Evolutionary conservation across 1,139 yeast species (phyloP), one percentile per base, ranked within the genome.

Genomic region (Debaryomycetaceae sp.): DNA sequence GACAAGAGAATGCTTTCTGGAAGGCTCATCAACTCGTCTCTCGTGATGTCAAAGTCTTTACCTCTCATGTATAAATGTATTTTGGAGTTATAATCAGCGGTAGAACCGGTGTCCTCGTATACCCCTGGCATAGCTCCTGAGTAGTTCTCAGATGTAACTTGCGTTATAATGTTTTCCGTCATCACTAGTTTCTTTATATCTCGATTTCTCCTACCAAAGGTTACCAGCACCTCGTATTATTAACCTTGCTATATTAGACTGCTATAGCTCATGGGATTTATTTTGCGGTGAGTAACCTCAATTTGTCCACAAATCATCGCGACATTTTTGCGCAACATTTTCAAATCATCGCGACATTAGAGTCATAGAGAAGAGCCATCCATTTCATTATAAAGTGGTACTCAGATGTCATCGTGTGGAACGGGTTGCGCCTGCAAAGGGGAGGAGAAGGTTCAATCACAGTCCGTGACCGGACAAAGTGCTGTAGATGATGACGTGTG

Each of bases 1-100:
- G 97, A 89, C 45, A 91, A 76, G 49, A 95, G 70, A 31, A 95
- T 83, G 51, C 93, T 83, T 63, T 95, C 98, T 1, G 99, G 98
- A 43, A 93, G 71, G 45, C 91, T 82, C 86, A 90, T 84, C 53
- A 93, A 76, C 61, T 89, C 97, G 54, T 89, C 96, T 51, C 97
- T 75, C 2, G 96, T 83, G 42, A 93, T 83, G 45, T 82, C 78
- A 62, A 84, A 87, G 48, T 67, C 61, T 14, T 62, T 66, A 11
- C 88, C 95, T 42, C 95, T 72, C 45, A 84, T 76, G 58, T 82
- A 81, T 65, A 85, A 75, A 53, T 75, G 78, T 49, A 88, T 85
- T 52, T 79, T 77, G 20, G 87, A 80, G 60, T 80, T 81, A 60
- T 75, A 76, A 55, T 82, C 87, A 37, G 76, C 75, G 37, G 64